These are phyloP conservation scores for Russula ochroleuca DNA, from an alignment of 768 basidiomycete species.

Conservation along the genomic window DNA sequence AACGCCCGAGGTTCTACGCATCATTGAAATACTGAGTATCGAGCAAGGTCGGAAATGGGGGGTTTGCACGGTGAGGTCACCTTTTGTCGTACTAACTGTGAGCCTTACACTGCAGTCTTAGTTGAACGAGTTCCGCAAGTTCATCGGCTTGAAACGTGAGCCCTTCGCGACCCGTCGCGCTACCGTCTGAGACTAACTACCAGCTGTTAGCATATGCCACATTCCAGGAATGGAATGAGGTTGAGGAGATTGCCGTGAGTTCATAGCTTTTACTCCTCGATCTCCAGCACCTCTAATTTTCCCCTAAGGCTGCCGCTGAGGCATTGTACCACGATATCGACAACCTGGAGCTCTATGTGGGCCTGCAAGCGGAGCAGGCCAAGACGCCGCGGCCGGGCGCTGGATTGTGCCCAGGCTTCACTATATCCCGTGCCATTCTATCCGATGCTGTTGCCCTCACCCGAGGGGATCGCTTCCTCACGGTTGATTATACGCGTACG, in stretches of 20 bases:
- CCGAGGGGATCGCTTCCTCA: constrained; percentile 77
- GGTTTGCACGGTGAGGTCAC: constrained; percentile 55
- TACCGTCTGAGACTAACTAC: background rate
- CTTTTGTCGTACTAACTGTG: background rate
- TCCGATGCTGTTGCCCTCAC: constrained; percentile 71
- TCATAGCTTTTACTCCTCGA: background rate
- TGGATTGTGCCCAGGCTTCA: too few species aligned
- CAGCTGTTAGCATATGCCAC: constrained; percentile 16
- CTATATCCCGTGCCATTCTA: too few species aligned
- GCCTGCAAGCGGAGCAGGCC: too few species aligned
- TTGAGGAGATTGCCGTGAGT: constrained; percentile 31
- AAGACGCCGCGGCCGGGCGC: too few species aligned
- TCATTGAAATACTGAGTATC: constrained; percentile 68
- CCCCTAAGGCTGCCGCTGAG: constrained; percentile 52
- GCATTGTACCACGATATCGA: constrained; percentile 66
- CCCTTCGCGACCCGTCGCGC: background rate
- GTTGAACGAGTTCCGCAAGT: constrained; percentile 41
- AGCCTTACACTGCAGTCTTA: constrained; percentile 7
- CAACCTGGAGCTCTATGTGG: too few species aligned
- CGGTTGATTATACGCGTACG: constrained; percentile 72
- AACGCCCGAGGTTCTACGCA: constrained; percentile 57
- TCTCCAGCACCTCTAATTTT: constrained; percentile 3
- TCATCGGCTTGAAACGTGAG: constrained; percentile 63
- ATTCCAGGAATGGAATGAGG: constrained; percentile 38
- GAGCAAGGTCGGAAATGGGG: constrained; percentile 65